These are phyloP conservation scores for Trypanosoma mega DNA, from an alignment of 208 protist species.

Conservation along the genomic window DNA sequence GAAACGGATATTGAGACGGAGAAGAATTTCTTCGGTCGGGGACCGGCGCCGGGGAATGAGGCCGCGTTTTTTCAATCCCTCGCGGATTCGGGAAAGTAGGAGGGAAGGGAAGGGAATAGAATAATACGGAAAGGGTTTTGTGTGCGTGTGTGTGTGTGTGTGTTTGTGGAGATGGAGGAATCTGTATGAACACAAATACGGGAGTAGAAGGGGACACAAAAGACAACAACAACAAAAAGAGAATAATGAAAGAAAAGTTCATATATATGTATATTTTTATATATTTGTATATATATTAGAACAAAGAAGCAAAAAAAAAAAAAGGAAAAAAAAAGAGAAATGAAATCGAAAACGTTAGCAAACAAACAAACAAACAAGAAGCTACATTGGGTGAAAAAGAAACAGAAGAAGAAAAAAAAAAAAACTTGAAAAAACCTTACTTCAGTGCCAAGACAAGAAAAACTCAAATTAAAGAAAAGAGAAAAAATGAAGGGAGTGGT, in stretches of 20 bases:
- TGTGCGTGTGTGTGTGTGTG: conserved; percentile 1
- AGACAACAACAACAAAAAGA: not conserved
- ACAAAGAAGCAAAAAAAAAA: not conserved
- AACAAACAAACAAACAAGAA: too few relatives aligned
- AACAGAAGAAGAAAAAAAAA: too few relatives aligned
- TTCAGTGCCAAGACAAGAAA: conserved; percentile 16
- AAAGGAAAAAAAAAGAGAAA: conserved; percentile 18
- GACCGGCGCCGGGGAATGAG: conserved; percentile 81
- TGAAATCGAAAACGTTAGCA: too few relatives aligned
- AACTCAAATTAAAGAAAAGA: conserved; percentile 4
- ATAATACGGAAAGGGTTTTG: not conserved
- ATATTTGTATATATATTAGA: not conserved
- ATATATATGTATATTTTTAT: not conserved
- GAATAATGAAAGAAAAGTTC: not conserved
- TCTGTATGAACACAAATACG: too few relatives aligned
- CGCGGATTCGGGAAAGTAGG: conserved; percentile 23
- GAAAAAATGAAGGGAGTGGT: too few relatives aligned
- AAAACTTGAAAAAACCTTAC: too few relatives aligned
- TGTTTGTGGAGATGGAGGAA: not conserved
- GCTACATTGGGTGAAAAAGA: too few relatives aligned
- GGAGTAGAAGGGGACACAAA: not conserved
- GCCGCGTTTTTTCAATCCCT: conserved; percentile 77
- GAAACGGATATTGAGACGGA: conserved; percentile 84
- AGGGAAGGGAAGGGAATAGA: not conserved
- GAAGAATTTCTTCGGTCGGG: conserved; percentile 74